Conservation (phyloP, 2,329 filamentous ascomycete species). For the Arthrobotrys conoides region DNA sequence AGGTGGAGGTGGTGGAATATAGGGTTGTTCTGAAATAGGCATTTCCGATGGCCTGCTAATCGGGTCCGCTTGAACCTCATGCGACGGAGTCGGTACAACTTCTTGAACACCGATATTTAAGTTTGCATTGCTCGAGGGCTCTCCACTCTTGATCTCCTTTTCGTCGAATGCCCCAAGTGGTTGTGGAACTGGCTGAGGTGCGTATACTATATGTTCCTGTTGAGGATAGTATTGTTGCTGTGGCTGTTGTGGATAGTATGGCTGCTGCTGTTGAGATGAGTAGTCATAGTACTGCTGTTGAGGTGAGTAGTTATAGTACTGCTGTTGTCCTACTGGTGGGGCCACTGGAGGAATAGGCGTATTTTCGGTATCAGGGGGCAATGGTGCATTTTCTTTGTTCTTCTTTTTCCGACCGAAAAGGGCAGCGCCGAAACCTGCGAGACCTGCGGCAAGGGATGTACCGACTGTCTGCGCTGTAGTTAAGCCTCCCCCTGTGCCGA, state of each 20-base stretch:
- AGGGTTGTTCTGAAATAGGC: conserved; percentile 46
- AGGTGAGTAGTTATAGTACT: conserved; percentile 28
- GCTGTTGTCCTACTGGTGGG: conserved; percentile 1
- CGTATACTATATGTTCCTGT: conserved; percentile 38
- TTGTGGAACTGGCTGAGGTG: conserved; percentile 35
- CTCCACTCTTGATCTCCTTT: conserved; percentile 48
- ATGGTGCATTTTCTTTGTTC: conserved; percentile 32
- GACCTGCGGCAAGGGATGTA: conserved; percentile 46
- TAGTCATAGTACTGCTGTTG: conserved; percentile 33
- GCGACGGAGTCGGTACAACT: conserved; percentile 52
- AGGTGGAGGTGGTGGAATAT: conserved; percentile 50
- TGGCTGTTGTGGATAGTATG: conserved; percentile 9
- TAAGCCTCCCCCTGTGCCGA: conserved; percentile 39
- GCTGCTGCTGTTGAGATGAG: conserved; percentile 10
- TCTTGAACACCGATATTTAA: conserved; percentile 51
- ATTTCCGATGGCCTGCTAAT: conserved; percentile 35
- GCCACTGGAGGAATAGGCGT: conserved; percentile 52
- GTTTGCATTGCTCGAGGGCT: not conserved
- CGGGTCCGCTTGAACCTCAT: conserved; percentile 28
- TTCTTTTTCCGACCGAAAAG: conserved; percentile 51
- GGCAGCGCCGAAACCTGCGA: conserved; percentile 25
- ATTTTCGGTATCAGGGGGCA: not conserved
- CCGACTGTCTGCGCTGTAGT: conserved; percentile 21
- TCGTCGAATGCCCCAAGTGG: conserved; percentile 26
- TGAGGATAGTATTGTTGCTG: conserved; percentile 20